Conservation (phyloP, 768 basidiomycete species). For the Mycena galopus region DNA sequence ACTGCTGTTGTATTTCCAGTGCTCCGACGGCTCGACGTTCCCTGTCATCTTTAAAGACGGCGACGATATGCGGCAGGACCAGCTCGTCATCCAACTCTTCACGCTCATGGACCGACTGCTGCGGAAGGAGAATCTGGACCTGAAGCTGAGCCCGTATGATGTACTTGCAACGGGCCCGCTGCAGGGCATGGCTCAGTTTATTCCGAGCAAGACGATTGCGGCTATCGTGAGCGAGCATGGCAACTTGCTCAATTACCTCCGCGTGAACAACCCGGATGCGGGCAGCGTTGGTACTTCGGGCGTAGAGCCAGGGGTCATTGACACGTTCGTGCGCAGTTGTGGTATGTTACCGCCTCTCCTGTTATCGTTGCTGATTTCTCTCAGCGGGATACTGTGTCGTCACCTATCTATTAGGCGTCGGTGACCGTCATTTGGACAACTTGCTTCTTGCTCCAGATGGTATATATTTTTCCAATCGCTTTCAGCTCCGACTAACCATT, state of each 20-base stretch:
- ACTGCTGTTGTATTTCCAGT: slow-evolving; percentile 90
- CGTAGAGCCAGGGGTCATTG: slow-evolving; percentile 94
- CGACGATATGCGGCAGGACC: slow-evolving; percentile 98
- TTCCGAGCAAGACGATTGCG: slow-evolving; percentile 95
- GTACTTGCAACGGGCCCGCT: slow-evolving; percentile 92
- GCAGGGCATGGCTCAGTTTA: slow-evolving; percentile 97
- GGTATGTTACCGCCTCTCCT: slow-evolving; percentile 66
- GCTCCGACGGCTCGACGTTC: slow-evolving; percentile 86
- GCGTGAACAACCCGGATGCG: slow-evolving; percentile 91
- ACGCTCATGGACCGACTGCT: slow-evolving; percentile 96
- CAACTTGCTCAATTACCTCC: slow-evolving; percentile 87
- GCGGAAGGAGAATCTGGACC: slow-evolving; percentile 94
- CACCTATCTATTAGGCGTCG: slow-evolving; percentile 95
- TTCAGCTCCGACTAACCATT: not conserved
- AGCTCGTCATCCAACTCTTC: slow-evolving; percentile 98
- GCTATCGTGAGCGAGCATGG: slow-evolving; percentile 95
- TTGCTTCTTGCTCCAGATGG: slow-evolving; percentile 93
- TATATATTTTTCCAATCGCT: slow-evolving; percentile 44
- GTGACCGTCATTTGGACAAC: slow-evolving; percentile 97
- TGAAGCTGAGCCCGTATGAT: slow-evolving; percentile 91
- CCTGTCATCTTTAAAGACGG: slow-evolving; percentile 99
- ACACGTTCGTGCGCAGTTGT: slow-evolving; percentile 97
- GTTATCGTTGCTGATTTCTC: slow-evolving; percentile 25
- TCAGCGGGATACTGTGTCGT: slow-evolving; percentile 99
- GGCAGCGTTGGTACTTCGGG: slow-evolving; percentile 95